Conservation (phyloP, 805 yeast species). For the Clavispora santaluciae region DNA sequence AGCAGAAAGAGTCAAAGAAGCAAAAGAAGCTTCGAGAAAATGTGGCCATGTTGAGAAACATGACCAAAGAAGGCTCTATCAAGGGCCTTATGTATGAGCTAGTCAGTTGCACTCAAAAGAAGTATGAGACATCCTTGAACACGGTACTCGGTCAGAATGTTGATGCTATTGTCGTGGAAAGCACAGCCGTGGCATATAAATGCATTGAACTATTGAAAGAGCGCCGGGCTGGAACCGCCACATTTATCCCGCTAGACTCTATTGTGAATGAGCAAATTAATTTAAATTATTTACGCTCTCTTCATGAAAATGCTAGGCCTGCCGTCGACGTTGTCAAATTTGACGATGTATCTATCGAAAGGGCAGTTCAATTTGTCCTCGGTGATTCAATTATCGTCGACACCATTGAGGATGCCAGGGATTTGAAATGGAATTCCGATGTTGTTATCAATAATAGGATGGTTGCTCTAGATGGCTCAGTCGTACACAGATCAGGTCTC, state of each 20-base stretch:
- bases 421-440: constrained; percentile 54
- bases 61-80: constrained; percentile 73
- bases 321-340: constrained; percentile 68
- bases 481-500: constrained; percentile 78
- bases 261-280: constrained; percentile 52
- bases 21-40: constrained; percentile 72
- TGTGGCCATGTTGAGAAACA: constrained; percentile 59
- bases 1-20: constrained; percentile 66
- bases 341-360: constrained; percentile 58
- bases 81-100: constrained; percentile 76
- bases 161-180: constrained; percentile 83
- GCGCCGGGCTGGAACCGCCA: constrained; percentile 78
- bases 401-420: constrained; percentile 59
- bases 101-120: constrained; percentile 69
- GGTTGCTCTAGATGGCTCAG: constrained; percentile 79
- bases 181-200: constrained; percentile 58
- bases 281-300: constrained; percentile 48
- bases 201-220: constrained; percentile 79
- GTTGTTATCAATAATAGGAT: constrained; percentile 50
- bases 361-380: constrained; percentile 76
- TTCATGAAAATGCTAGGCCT: constrained; percentile 57
- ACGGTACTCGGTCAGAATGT: constrained; percentile 73
- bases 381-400: constrained; percentile 80
- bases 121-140: constrained; percentile 68
- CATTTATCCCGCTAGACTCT: constrained; percentile 84